Evolutionary conservation across 345 rosid genomes (phyloP), one percentile per base, ranked within the genome.

Genomic region (Gossypium raimondii): DNA sequence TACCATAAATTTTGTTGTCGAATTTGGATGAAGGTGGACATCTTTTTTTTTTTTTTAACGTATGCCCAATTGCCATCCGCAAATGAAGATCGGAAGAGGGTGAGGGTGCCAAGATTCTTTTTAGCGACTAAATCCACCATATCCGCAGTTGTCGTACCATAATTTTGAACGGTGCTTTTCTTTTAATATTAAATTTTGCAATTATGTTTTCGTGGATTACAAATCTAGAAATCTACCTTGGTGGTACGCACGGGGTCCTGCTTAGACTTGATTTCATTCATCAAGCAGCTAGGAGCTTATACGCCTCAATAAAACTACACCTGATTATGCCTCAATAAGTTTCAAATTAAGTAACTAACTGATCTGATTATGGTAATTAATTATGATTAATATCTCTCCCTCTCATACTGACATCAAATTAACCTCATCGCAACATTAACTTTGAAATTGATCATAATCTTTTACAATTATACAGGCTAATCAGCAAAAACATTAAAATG

Each of bases 1-100:
- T 79, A 76, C 69, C 7, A 41, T 34, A 47, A 67, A 78, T 73
- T 55, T 61, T 72, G 55, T 43, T 74, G 71, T 74, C 67, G 11
- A 11, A 11, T 38, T 11, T 47, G 3, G 16, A n/a, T 29, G 13
- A 11, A 3, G n/a, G 5, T 11, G 55, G 53, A 27, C 61, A 48
- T 14, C 22, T 0, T 6, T 8, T 68, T 34, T 34, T 29, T 4
- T 4, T 34, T 34, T 61, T 34, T 60, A 64, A 45, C 2, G 53
- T 48, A 48, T 29, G 24, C 8, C 24, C 59, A 27, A 61, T 9
- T 41, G n/a, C 29, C 71, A 45, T 67, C 29, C 20, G 38, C 53
- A 50, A 47, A 38, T 14, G 73, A 62, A 47, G 22, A 58, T 44
- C 27, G 57, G 34, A 34, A 18, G 22, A 6, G 10, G 18, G 58